Conservation (phyloP, 371 early-diverging fungal genomes). For the Gilbertella persicaria region DNA sequence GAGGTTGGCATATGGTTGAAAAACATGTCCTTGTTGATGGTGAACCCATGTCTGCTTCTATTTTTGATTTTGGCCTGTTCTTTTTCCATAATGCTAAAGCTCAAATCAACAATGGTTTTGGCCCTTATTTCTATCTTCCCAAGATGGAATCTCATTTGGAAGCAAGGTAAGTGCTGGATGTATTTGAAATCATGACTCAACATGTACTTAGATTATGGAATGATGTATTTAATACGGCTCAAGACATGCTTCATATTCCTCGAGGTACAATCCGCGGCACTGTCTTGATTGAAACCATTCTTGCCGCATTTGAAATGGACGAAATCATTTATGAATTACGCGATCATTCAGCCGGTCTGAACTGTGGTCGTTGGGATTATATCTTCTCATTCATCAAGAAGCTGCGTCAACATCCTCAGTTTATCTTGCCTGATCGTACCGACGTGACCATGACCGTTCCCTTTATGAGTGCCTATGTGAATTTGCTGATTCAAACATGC, state of each 20-base stretch:
- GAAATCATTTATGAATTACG: conserved; percentile 97
- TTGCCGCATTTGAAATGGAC: conserved; percentile 97
- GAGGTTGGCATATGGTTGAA: conserved; percentile 98
- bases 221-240: conserved; percentile 91
- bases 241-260: conserved; percentile 86
- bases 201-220: conserved; percentile 80
- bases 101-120: conserved; percentile 77
- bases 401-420: conserved; percentile 83
- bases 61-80: conserved; percentile 96
- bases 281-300: conserved; percentile 95
- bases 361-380: conserved; percentile 99
- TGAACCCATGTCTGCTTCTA: conserved; percentile 85
- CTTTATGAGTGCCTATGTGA: conserved; percentile 93
- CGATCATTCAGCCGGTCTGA: conserved; percentile 94
- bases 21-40: conserved; percentile 92
- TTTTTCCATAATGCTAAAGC: conserved; percentile 94
- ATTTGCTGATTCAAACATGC: conserved; percentile 94
- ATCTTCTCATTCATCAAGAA: conserved; percentile 97
- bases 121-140: conserved; percentile 97
- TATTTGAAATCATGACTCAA: not conserved
- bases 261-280: conserved; percentile 96
- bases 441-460: conserved; percentile 93
- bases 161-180: conserved; percentile 59
- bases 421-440: conserved; percentile 87
- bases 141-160: conserved; percentile 97